These are phyloP conservation scores for Thraustotheca clavata DNA, from an alignment of 352 stramenopile genomes.

Conservation along the genomic window DNA sequence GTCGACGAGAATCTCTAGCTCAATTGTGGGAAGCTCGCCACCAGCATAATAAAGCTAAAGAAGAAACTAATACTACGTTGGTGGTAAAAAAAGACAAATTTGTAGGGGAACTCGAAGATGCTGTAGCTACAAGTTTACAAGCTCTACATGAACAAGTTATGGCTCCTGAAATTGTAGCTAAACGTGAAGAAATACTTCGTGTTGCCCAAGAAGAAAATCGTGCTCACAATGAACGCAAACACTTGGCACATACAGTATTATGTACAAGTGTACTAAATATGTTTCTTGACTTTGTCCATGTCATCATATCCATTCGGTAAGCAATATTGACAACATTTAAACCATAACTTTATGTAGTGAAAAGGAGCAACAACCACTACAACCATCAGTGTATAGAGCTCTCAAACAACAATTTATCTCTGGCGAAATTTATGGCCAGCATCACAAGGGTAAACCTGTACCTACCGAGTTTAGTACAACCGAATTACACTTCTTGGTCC, in stretches of 20 bases:
- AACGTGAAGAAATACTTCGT: not conserved
- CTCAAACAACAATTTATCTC: conserved; percentile 12
- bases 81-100: not conserved
- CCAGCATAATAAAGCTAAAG: conserved; percentile 21
- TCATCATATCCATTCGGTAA: not conserved
- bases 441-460: not conserved
- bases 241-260: not conserved
- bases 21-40: conserved; percentile 24
- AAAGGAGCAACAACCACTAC: not conserved
- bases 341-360: not conserved
- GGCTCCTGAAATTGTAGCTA: not conserved
- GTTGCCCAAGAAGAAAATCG: not conserved
- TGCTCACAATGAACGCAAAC: not conserved
- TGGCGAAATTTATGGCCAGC: not conserved
- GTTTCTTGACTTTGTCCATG: conserved; percentile 1
- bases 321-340: too few relatives aligned
- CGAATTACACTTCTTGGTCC: not conserved
- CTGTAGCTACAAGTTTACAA: not conserved
- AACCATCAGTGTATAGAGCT: not conserved
- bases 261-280: not conserved
- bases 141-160: not conserved
- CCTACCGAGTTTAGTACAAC: not conserved
- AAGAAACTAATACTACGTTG: not conserved
- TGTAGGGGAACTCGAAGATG: not conserved
- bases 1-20: conserved; percentile 21